Evolutionary conservation across 148 eudicot genomes (phyloP).

Genomic region (Camellia japonica): DNA sequence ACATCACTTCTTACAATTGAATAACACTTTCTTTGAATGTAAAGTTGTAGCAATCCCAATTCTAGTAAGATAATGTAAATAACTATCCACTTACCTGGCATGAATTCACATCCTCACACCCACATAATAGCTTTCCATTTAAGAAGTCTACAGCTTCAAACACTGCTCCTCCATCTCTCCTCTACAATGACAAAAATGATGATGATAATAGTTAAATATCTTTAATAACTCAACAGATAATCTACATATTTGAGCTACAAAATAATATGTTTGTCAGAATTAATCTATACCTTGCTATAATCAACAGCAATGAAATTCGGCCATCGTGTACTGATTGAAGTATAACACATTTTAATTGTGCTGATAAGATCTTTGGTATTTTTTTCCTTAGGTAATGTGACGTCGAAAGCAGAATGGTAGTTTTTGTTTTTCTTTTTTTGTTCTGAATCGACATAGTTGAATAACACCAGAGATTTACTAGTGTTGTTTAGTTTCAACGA

Average conservation of each 20-base stretch:
- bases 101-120: not conserved
- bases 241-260: not conserved
- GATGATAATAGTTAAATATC: not conserved
- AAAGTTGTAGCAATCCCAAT: no score
- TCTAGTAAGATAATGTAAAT: no score
- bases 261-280: not conserved
- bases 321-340: not conserved
- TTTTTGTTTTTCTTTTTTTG: no score
- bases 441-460: no score
- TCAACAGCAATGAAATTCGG: not conserved
- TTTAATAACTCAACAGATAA: not conserved
- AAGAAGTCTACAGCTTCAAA: conserved; percentile 1
- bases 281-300: not conserved
- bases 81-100: not conserved
- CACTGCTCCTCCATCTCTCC: not conserved
- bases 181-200: not conserved
- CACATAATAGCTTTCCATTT: not conserved
- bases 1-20: no score
- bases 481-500: no score
- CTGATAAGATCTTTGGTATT: not conserved
- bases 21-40: no score
- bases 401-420: no score
- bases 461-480: no score
- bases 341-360: not conserved
- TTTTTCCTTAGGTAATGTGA: not conserved